Base-by-base conservation (phyloP, 2,329 filamentous ascomycete genomes). In the Nemania sp. region DNA sequence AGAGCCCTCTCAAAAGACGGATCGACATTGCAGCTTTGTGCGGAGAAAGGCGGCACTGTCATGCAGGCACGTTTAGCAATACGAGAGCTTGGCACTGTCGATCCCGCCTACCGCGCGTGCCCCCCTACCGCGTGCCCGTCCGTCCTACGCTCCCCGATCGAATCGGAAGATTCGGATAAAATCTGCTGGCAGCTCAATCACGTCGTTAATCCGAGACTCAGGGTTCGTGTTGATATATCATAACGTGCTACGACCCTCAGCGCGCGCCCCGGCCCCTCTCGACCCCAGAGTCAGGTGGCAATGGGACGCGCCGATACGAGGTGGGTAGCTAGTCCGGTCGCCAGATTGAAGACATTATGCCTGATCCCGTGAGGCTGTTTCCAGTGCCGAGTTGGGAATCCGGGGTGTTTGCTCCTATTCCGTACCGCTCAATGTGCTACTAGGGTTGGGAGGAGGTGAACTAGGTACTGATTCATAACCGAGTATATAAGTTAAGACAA, bases 11-110 rank as follows among this genome's bases (percentile, higher is more conserved):
- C 32, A 26, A 53, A 49, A 32, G 27, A 41, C 54, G 24, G 47
- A 56, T 64, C 26, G 29, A 54, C 13, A 47, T 52, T 20, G 52
- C 54, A 64, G 56, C 35, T 41, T n/a, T 62, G 55, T 67, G 67
- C 60, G 64, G 67, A 59, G 67, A 67, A 58, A n/a, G 41, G 22
- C 55, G 54, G 58, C 32, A 47, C 41, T 63, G 22, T 51, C 11
- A 67, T 67, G 67, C 67, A 67, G 26, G 64, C 51, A 51, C 41
- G 26, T 55, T 41, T 52, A 47, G 52, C 63, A 67, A 69, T 69
- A 69, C 67, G 67, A 69, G 67, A 64, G 59, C 67, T 69, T 69
- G 67, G 67, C 67, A 43, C 61, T 67, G 67, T 55, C 64, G 67
- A 69, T 69, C 64, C 60, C 67, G 64, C 41, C 58, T 32, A 22